Evolutionary conservation across 2,329 filamentous ascomycete genomes (phyloP).

Genomic region (Ascomycota sp.): DNA sequence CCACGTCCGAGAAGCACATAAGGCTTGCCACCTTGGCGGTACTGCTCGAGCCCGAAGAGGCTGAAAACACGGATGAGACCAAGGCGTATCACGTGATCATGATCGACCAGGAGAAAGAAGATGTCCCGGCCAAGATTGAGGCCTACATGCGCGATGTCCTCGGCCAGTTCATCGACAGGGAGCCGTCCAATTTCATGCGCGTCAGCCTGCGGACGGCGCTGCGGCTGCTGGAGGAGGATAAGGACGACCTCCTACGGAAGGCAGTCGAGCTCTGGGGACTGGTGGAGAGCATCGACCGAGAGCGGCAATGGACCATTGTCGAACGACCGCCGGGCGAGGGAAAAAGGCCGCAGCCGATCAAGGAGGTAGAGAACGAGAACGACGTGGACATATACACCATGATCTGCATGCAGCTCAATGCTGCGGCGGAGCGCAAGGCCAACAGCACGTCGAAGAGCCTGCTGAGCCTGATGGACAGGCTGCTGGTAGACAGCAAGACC

Average conservation of each 20-base stretch:
- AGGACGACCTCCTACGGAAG: constrained; percentile 34
- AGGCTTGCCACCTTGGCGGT: constrained; percentile 14
- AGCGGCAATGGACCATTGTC: constrained; percentile 38
- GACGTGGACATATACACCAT: constrained; percentile 38
- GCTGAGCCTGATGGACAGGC: constrained; percentile 38
- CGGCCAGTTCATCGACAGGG: constrained; percentile 34
- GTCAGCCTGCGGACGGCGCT: constrained; percentile 34
- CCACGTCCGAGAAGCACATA: constrained; percentile 24
- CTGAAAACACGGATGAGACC: constrained; percentile 13
- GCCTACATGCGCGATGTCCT: constrained; percentile 38
- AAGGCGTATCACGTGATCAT: constrained; percentile 24
- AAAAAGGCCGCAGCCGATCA: constrained; percentile 23
- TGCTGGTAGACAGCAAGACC: constrained; percentile 38
- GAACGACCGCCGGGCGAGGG: constrained; percentile 23
- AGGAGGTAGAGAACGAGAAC: constrained; percentile 24
- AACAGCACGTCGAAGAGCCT: constrained; percentile 36
- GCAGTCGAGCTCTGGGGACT: constrained; percentile 44
- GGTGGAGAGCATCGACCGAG: constrained; percentile 44
- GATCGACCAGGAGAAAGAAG: constrained; percentile 40
- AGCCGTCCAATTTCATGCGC: constrained; percentile 39
- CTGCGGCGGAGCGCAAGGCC: constrained; percentile 43
- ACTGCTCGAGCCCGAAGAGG: constrained; percentile 14
- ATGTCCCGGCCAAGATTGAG: constrained; percentile 37
- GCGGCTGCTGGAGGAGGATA: constrained; percentile 21
- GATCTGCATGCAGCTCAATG: constrained; percentile 43